Base-by-base conservation (phyloP, 306 rosid species). In the Ormosia emarginata region DNA sequence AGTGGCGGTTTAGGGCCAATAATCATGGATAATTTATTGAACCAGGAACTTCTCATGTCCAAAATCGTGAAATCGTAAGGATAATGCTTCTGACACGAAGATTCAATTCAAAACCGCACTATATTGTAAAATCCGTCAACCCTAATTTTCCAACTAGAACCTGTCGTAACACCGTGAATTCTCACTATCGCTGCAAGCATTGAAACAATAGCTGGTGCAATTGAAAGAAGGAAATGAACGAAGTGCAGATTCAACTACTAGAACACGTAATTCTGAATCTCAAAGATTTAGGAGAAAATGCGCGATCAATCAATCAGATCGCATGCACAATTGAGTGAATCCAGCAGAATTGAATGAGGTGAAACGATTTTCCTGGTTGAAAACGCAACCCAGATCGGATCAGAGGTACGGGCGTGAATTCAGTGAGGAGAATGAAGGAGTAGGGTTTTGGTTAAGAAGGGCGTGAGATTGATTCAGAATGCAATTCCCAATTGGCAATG, bases 31-130 rank as follows among this genome's bases (percentile, higher is more conserved):
- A 88, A 74, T 90, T 94, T 96, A 79, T 89, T 91, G 71, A 79
- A 86, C 99, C 97, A 91, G 78, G 90, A 78, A 87, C 94, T 88
- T 92, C 98, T 94, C 99, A 96, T 94, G 89, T 89, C 97, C 89
- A 81, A 91, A 82, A 79, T 79, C 17, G 78, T 63, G 74, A 24
- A 24, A 24, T 24, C 6, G 41, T 37, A 37, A 37, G 6, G 41
- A 37, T 37, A 37, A 37, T 37, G 41, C 41, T 4, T 37, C 41
- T 37, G 41, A 4, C 6, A 37, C 41, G 6, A 37, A 49, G 55
- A 49, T 49, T 6, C 15, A 49, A 49, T 86, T 69, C 40, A 79
- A 79, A 70, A 57, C 83, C 61, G 62, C 81, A 55, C 93, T 85
- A 83, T 74, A 75, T 61, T 52, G 78, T 67, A 40, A 82, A 83